phyloP scores from a whole-genome alignment of 176 grass and related monocot genomes.

The Lolium rigidum region DNA sequence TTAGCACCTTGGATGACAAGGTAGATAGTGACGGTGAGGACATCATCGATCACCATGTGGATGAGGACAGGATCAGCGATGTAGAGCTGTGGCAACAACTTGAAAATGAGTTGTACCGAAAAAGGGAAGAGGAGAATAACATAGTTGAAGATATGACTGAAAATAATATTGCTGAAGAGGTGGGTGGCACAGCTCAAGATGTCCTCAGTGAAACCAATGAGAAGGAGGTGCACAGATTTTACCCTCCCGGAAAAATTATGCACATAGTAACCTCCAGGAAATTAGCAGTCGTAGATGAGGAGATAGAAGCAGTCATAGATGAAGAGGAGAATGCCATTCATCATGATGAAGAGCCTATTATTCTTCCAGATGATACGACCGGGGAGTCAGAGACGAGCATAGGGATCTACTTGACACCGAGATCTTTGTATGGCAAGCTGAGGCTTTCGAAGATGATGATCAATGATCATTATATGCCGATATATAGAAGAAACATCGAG shows the following conservation, averaged over 20 bases:
- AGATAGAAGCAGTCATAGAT: conserved; percentile 41
- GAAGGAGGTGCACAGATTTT: conserved; percentile 90
- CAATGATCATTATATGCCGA: conserved; percentile 98
- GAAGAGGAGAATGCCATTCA: conserved; percentile 35
- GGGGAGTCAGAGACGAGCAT: conserved; percentile 48
- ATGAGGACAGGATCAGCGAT: conserved; percentile 66
- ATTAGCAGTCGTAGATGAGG: conserved; percentile 39
- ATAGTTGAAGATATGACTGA: conserved; percentile 73
- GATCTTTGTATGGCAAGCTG: conserved; percentile 88
- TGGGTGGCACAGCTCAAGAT: conserved; percentile 34
- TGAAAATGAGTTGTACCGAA: conserved; percentile 78
- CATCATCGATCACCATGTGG: conserved; percentile 40
- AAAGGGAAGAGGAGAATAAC: conserved; percentile 59
- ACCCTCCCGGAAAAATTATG: conserved; percentile 96
- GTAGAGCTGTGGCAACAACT: conserved; percentile 94
- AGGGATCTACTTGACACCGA: conserved; percentile 76
- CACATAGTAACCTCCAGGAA: conserved; percentile 61
- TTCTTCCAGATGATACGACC: neutral
- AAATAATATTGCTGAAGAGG: conserved; percentile 55
- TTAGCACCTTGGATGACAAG: conserved; percentile 59
- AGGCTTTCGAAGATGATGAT: conserved; percentile 94
- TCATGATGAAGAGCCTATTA: conserved; percentile 26
- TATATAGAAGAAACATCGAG: conserved; percentile 88
- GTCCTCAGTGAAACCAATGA: conserved; percentile 66
- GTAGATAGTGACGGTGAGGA: conserved; percentile 52